Base-by-base conservation (phyloP, 306 rosid genomes). In the Prunus davidiana region DNA sequence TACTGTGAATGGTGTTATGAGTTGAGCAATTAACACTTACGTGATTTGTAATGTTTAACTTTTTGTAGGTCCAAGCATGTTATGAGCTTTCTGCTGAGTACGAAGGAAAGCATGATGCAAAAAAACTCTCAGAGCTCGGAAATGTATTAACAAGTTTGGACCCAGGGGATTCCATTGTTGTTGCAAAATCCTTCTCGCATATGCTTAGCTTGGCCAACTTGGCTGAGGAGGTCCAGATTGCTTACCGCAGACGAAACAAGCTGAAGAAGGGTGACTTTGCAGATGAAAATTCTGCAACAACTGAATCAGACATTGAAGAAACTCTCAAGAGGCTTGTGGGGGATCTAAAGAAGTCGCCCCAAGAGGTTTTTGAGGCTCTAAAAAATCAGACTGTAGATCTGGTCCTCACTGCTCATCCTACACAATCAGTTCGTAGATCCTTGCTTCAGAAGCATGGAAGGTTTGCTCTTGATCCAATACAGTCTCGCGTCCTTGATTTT, bases 191-290 rank as follows among this genome's bases (percentile, higher is more conserved):
- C 78, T 96, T 96, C 75, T 77, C 98, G 27, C 97, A 96, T 77
- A 96, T 96, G 99, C 99, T 96, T 88, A 96, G 89, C 88, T 85
- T 96, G 83, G 99, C 99, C 73, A 96, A 96, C 91, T 89, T 96
- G 84, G 99, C 99, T 14, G 99, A 95, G 89, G 97, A 95, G 87
- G 98, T 96, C 79, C 98, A 96, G 89, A 96, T 96, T 85, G 88
- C 99, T 67, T 82, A 78, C 46, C 97, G 98, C 30, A 82, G 98
- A 72, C 84, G 96, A 75, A 91, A 88, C 93, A 96, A 96, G 86
- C 76, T 96, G 86, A 96, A 96, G 75, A 92, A 91, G 80, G 97
- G 99, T 3, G 96, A 87, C 77, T 91, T 96, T 27, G 83, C 73
- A 6, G 99, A 96, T 71, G 99, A 96, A 84, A 89, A 70, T 76